Evolutionary conservation across 2,329 filamentous ascomycete species (phyloP), one percentile per base, ranked within the genome.

Genomic region (Xylariaceae sp.): DNA sequence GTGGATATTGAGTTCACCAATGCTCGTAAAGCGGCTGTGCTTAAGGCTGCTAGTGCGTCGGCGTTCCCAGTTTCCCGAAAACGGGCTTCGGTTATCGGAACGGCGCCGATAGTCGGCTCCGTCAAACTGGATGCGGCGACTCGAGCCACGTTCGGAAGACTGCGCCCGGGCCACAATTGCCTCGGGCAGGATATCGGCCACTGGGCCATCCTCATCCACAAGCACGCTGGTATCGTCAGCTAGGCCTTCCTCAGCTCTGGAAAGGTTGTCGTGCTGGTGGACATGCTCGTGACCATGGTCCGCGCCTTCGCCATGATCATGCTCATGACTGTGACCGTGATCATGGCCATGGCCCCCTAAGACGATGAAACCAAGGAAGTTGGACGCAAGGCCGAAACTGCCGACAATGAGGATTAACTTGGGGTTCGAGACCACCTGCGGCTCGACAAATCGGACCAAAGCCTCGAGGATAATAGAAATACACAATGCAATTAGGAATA

Each of bases 401-500:
- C 94, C 94, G 48, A 99, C 94, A 59, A 94, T 86, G 55, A 96
- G 83, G 61, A 99, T 91, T 36, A 99, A 79, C 64, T 87, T 81
- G 1, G 94, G 92, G 65, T 95, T 89, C 47, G 78, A 78, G 66
- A 99, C 92, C 68, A 88, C 84, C 65, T 92, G 92, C 7, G 92
- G 91, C 65, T 97, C 90, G 67, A 97, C 80, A 63, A 99, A 88
- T 67, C 94, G 87, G 65, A 92, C 90, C 56, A 96, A 81, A 15
- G 94, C 94, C 72, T 99, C 94, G 65, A 99, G 85, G 67, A 97
- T 88, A 71, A 99, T 99, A 47, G 92, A 95, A 53, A 99, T 79
- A 74, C 94, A 99, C 8, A 99, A 82, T 7, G 94, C 94, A 67
- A 99, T 94, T 42, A 99, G 80, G 76, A 99, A 99, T 43, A 97